These are phyloP conservation scores for Tranzscheliella williamsii DNA, from an alignment of 1,284 basidiomycete genomes.

Conservation along the genomic window DNA sequence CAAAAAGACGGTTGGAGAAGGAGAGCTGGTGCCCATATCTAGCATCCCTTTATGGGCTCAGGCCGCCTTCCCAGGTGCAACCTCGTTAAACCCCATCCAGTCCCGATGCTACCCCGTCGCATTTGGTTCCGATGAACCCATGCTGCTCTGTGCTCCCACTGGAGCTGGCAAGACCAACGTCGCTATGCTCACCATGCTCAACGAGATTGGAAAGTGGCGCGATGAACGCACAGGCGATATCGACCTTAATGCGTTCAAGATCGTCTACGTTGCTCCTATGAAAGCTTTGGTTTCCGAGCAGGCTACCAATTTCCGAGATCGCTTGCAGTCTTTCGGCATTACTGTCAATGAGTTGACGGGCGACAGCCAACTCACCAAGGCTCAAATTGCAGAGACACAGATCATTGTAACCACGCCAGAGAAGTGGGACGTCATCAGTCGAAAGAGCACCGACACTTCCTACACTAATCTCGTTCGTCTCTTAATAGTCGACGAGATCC, in stretches of 20 bases:
- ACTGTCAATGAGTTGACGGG: conserved; percentile 94
- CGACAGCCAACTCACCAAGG: conserved; percentile 96
- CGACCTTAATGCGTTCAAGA: conserved; percentile 90
- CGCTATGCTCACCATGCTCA: conserved; percentile 73
- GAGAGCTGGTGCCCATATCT: conserved; percentile 75
- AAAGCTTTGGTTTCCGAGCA: conserved; percentile 64
- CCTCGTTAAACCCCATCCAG: conserved; percentile 84
- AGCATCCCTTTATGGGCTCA: conserved; percentile 81
- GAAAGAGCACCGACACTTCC: conserved; percentile 93
- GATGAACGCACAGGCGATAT: conserved; percentile 81
- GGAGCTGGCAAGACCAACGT: conserved; percentile 99
- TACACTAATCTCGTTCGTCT: conserved; percentile 97
- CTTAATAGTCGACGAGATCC: conserved; percentile 98
- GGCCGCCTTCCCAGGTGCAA: conserved; percentile 64
- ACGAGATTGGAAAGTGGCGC: conserved; percentile 57
- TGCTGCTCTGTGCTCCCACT: conserved; percentile 95
- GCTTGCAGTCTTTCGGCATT: conserved; percentile 80
- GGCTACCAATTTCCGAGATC: conserved; percentile 65
- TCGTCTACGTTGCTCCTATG: conserved; percentile 98
- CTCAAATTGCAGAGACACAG: conserved; percentile 94
- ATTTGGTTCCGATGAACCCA: conserved; percentile 86
- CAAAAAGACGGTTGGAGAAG: conserved; percentile 68
- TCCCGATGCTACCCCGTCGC: conserved; percentile 75
- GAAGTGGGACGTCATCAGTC: conserved; percentile 95
- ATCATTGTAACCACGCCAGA: conserved; percentile 99